These are phyloP conservation scores for Xenoacremonium recifei DNA, from an alignment of 2,329 filamentous ascomycete genomes.

Conservation along the genomic window DNA sequence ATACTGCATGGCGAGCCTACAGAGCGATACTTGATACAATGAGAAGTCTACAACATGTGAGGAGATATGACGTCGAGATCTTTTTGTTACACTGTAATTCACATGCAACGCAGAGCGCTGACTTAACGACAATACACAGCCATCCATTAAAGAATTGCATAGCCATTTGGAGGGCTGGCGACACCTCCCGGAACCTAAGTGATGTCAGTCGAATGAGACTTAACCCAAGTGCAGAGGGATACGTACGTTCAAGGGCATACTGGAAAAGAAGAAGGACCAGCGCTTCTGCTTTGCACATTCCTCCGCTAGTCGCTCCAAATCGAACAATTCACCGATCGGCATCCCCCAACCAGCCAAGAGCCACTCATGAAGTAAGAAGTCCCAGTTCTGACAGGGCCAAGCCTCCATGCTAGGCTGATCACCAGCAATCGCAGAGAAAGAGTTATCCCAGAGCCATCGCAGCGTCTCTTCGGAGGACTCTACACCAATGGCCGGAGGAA, in stretches of 20 bases:
- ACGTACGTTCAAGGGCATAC: conserved; percentile 40
- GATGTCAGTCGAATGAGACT: too few species aligned
- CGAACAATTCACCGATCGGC: conserved; percentile 37
- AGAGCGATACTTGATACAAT: too few species aligned
- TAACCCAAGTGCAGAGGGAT: too few species aligned
- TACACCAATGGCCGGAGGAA: conserved; percentile 38
- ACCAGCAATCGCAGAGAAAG: conserved; percentile 54
- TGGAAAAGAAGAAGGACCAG: conserved; percentile 50
- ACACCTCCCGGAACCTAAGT: conserved; percentile 34
- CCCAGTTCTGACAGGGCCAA: conserved; percentile 36
- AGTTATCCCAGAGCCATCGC: conserved; percentile 57
- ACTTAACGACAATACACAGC: too few species aligned
- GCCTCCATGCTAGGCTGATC: conserved; percentile 54
- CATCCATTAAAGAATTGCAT: conserved; percentile 39
- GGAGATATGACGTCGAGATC: too few species aligned
- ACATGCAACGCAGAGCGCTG: too few species aligned
- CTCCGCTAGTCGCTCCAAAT: conserved; percentile 35
- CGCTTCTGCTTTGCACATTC: conserved; percentile 51
- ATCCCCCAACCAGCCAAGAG: conserved; percentile 49
- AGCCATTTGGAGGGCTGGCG: conserved; percentile 36
- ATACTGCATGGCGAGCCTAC: too few species aligned
- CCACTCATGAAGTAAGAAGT: conserved; percentile 41
- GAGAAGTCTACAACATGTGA: too few species aligned
- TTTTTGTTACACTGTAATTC: too few species aligned
- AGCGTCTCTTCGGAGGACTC: conserved; percentile 47